Percentiles rank a stretch among this genome's conserved stretches.
phyloP scores from a whole-genome alignment of 1,284 basidiomycete genomes.

The Moesziomyces aphidis region DNA sequence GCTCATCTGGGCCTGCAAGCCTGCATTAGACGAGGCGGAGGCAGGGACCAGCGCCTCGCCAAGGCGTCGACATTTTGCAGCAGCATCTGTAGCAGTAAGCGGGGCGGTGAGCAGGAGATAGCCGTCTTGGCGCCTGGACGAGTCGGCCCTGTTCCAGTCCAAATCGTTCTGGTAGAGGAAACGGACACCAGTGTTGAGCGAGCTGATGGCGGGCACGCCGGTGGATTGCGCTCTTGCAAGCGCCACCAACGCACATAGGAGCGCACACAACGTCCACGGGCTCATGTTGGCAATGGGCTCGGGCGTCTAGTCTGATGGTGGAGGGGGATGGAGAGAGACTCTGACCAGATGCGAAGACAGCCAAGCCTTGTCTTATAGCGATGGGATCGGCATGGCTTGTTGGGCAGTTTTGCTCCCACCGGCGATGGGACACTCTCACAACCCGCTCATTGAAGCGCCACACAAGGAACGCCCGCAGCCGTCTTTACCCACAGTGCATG shows the following conservation, averaged over 20 bases:
- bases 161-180: conserved; percentile 59
- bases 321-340: neutral
- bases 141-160: conserved; percentile 35
- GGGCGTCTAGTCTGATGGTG: neutral
- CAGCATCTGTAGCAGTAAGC: conserved; percentile 29
- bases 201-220: conserved; percentile 1
- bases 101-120: conserved; percentile 41
- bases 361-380: too few relatives aligned
- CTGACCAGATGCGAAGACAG: too few relatives aligned
- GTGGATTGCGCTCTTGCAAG: neutral
- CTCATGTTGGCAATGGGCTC: neutral
- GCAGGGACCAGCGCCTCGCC: conserved; percentile 39
- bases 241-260: conserved; percentile 2
- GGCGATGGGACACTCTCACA: too few relatives aligned
- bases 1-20: conserved; percentile 35
- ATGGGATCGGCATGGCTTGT: conserved; percentile 2
- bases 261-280: conserved; percentile 1
- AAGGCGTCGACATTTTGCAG: conserved; percentile 29
- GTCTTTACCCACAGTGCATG: too few relatives aligned
- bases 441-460: too few relatives aligned
- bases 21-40: conserved; percentile 14
- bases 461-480: too few relatives aligned
- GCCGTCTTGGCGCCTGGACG: conserved; percentile 35
- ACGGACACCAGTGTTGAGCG: conserved; percentile 24
- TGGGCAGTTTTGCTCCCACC: neutral